These are phyloP conservation scores for Primulina huaijiensis DNA, from an alignment of 257 asterid genomes.

Conservation along the genomic window DNA sequence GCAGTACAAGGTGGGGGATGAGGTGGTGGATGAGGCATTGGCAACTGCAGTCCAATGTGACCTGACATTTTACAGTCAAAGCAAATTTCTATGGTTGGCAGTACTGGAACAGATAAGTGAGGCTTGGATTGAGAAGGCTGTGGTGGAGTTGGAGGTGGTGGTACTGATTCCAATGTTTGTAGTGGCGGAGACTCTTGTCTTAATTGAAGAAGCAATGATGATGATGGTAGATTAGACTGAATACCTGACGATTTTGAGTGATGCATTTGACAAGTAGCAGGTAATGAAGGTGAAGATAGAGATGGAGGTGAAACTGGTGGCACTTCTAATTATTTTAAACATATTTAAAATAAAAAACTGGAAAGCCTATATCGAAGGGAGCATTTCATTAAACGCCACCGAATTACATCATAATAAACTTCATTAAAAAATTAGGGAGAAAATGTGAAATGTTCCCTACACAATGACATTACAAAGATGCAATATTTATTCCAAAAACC, in stretches of 20 bases:
- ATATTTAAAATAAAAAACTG: no score
- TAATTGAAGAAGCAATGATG: neutral
- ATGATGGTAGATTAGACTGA: neutral
- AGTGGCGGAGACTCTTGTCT: neutral
- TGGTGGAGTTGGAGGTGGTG: neutral
- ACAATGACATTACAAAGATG: neutral
- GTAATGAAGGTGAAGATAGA: neutral
- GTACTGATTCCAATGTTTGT: neutral
- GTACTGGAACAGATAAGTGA: constrained; percentile 10
- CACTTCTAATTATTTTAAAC: constrained; percentile 1
- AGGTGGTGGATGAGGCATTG: constrained; percentile 2
- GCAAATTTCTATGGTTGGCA: no score
- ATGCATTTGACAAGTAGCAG: constrained; percentile 1
- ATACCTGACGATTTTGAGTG: neutral
- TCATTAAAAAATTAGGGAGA: neutral
- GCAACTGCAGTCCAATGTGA: neutral
- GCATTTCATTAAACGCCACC: neutral
- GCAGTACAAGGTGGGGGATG: constrained; percentile 16
- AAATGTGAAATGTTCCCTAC: neutral
- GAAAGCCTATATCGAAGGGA: neutral
- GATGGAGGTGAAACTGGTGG: constrained; percentile 17
- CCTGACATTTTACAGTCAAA: neutral
- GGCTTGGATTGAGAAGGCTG: constrained; percentile 18
- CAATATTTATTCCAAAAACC: neutral
- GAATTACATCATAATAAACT: neutral